Percentiles rank a stretch among this genome's conserved stretches.
Evolutionary conservation across 73 alveolate species (phyloP).

Genomic region (Tetrahymena malaccensis): DNA sequence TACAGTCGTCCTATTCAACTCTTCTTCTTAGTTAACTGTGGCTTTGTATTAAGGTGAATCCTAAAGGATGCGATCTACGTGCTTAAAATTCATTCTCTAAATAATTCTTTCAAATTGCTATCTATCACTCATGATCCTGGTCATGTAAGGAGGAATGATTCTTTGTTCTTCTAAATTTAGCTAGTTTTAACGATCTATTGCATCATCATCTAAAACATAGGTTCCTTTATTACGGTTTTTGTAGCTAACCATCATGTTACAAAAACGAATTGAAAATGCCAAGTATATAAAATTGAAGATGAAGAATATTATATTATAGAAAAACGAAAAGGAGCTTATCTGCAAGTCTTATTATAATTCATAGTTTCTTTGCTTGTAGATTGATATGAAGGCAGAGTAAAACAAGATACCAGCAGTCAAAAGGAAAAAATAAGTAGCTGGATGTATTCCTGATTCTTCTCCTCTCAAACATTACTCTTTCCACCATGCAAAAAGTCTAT

Average conservation of each 20-base stretch:
- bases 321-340: background rate
- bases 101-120: background rate
- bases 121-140: background rate
- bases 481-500: background rate
- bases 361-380: background rate
- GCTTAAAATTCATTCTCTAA: background rate
- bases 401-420: background rate
- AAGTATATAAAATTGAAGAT: background rate
- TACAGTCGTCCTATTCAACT: background rate
- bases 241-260: background rate
- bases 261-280: background rate
- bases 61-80: background rate
- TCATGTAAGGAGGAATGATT: background rate
- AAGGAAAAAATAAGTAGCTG: background rate
- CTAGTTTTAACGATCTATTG: background rate
- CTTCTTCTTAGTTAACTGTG: background rate
- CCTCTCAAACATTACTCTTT: background rate
- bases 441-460: background rate
- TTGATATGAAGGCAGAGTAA: background rate
- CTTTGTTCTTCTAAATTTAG: background rate
- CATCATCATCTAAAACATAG: background rate
- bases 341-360: background rate
- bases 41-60: background rate
- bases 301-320: background rate
- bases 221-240: background rate